Evolutionary conservation across 257 asterid species (phyloP).

Genomic region (Jacaranda copaia): DNA sequence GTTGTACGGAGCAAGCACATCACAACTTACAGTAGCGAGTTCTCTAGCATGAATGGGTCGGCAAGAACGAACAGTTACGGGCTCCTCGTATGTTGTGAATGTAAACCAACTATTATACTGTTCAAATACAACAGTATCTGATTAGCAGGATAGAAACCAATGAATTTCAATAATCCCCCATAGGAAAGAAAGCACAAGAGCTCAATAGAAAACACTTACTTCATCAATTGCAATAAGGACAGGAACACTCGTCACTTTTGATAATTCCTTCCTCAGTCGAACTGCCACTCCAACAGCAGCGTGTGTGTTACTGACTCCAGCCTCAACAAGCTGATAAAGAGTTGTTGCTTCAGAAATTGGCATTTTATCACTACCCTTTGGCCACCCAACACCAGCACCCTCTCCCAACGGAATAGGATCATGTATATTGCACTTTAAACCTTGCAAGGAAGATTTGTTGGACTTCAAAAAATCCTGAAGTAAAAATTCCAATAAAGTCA

Average conservation of each 20-base stretch:
- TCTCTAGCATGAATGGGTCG: conserved; percentile 89
- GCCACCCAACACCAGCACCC: conserved; percentile 92
- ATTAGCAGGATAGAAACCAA: conserved; percentile 33
- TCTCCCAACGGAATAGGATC: conserved; percentile 91
- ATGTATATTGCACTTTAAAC: conserved; percentile 64
- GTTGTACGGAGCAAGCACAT: conserved; percentile 22
- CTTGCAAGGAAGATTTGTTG: conserved; percentile 67
- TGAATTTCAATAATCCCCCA: conserved; percentile 24
- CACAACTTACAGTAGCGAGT: conserved; percentile 73
- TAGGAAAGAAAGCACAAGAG: conserved; percentile 18
- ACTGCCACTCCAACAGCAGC: conserved; percentile 92
- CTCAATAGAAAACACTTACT: conserved; percentile 53
- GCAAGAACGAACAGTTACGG: conserved; percentile 84
- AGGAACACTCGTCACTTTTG: conserved; percentile 81
- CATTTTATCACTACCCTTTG: conserved; percentile 69
- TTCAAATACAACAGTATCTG: conserved; percentile 41
- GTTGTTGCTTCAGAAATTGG: conserved; percentile 73
- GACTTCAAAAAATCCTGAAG: conserved; percentile 83
- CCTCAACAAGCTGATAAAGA: conserved; percentile 74
- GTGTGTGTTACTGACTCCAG: conserved; percentile 70
- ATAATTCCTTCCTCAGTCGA: conserved; percentile 90
- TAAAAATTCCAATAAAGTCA: conserved; percentile 33
- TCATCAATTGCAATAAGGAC: conserved; percentile 96
- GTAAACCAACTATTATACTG: conserved; percentile 99
- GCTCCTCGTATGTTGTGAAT: conserved; percentile 84